Conservation (phyloP, 2,329 filamentous ascomycete genomes). For the Reticulascus tulasneorum region DNA sequence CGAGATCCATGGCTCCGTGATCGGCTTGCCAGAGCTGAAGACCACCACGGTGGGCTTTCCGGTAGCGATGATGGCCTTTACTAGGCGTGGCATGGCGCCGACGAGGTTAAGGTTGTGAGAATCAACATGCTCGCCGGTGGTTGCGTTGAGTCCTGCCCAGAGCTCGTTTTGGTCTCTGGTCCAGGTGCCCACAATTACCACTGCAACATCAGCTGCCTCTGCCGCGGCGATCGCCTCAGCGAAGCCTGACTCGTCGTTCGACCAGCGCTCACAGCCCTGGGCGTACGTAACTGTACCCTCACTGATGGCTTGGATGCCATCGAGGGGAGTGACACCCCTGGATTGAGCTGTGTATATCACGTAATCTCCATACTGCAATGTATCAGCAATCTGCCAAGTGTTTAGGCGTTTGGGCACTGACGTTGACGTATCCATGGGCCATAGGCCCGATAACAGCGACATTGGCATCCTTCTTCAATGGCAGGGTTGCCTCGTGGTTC, state of each 20-base stretch:
- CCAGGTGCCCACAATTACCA: constrained; percentile 74
- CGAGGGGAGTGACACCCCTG: constrained; percentile 64
- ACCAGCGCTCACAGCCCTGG: constrained; percentile 70
- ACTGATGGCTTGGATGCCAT: constrained; percentile 61
- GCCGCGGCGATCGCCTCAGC: constrained; percentile 62
- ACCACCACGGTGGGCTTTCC: constrained; percentile 66
- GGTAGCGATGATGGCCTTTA: constrained; percentile 63
- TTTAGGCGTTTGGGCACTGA: constrained; percentile 27
- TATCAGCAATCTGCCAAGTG: not conserved
- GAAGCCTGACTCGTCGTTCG: constrained; percentile 64
- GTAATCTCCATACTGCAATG: constrained; percentile 63
- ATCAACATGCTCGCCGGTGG: constrained; percentile 72
- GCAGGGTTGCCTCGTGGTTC: constrained; percentile 50
- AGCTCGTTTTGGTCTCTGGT: constrained; percentile 68
- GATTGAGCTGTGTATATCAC: constrained; percentile 62
- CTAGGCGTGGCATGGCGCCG: constrained; percentile 64
- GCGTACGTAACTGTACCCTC: constrained; percentile 61
- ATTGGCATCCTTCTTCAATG: constrained; percentile 59
- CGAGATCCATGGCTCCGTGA: constrained; percentile 71
- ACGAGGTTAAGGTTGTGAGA: constrained; percentile 60
- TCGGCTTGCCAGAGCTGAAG: constrained; percentile 65
- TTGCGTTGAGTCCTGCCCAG: constrained; percentile 68
- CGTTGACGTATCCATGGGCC: constrained; percentile 67
- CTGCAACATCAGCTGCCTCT: constrained; percentile 63
- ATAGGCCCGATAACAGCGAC: constrained; percentile 74